phyloP scores from a whole-genome alignment of 768 basidiomycete genomes.

The Tulasnella sp. region DNA sequence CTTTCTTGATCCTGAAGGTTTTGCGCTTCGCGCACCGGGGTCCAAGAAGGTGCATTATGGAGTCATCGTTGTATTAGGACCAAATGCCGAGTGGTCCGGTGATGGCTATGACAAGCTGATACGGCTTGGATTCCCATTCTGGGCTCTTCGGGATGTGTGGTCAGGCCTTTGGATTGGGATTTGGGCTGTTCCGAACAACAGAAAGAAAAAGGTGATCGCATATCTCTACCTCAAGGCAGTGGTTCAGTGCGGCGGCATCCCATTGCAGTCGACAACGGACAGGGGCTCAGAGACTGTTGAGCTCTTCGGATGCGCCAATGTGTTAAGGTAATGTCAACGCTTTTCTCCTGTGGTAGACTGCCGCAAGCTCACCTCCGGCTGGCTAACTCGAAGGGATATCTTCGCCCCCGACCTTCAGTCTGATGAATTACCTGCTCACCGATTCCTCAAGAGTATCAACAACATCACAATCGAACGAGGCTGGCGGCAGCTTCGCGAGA shows the following conservation, averaged over 20 bases:
- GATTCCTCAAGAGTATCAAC: slow-evolving; percentile 25
- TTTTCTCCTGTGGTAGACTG: background rate
- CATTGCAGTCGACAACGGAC: slow-evolving; percentile 29
- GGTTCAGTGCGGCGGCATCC: slow-evolving; percentile 17
- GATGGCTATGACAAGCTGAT: slow-evolving; percentile 34
- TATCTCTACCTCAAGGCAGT: slow-evolving; percentile 23
- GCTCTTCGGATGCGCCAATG: slow-evolving; percentile 26
- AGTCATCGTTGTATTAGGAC: slow-evolving; percentile 26
- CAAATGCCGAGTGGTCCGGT: slow-evolving; percentile 29
- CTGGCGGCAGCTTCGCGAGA: slow-evolving; percentile 27
- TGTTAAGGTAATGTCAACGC: slow-evolving; percentile 24
- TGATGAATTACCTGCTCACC: slow-evolving; percentile 25
- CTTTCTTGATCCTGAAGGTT: background rate
- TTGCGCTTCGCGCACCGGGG: background rate
- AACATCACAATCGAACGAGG: slow-evolving; percentile 28
- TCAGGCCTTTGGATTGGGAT: slow-evolving; percentile 27
- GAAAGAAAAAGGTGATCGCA: slow-evolving; percentile 23
- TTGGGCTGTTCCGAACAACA: slow-evolving; percentile 32
- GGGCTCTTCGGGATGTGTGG: slow-evolving; percentile 28
- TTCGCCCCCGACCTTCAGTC: slow-evolving; percentile 21
- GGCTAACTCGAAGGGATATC: slow-evolving; percentile 19
- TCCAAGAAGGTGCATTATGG: slow-evolving; percentile 25
- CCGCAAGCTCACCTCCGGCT: background rate
- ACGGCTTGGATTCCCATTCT: slow-evolving; percentile 32
- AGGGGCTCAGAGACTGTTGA: slow-evolving; percentile 30